Base-by-base conservation (phyloP, 805 yeast genomes). In the Maudiozyma bulderi region DNA sequence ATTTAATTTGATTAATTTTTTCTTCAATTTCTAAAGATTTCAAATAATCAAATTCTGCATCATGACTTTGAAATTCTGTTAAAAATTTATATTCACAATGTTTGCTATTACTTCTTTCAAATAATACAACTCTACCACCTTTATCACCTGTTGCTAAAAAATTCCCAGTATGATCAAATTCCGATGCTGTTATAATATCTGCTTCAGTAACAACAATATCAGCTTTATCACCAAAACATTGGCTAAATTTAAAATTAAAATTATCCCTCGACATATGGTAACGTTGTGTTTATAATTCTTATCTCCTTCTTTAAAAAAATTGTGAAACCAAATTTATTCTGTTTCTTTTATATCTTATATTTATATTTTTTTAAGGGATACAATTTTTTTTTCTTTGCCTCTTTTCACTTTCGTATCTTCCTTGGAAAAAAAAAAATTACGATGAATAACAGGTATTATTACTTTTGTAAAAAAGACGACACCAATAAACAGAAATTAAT, bases 181-280 rank as follows among this genome's bases (percentile, higher is more conserved):
- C 98, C 40, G 93, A 97, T 2, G 99, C 87, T 15, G 96, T 86
- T 53, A 93, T 93, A 63, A 93, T 90, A 67, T 93, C 99, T 4
- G 97, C 96, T 64, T 90, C 98, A 3, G 96, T 89, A 61, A 90
- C 87, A 56, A 91, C 98, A 50, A 90, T 84, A 66, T 93, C 99
- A 44, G 96, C 96, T 68, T 95, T 93, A 68, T 93, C 99, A 55
- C 99, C 99, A 75, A 93, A 93, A 68, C 99, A 93, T 68, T 90
- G 98, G 58, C 95, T 85, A 67, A 90, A 90, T 68, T 87, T 88
- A 54, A 72, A 70, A 56, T 69, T 69, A 54, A 64, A 69, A 49
- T 66, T 61, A 52, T 62, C 66, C 45, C 64, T 61, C 26, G 67
- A 54, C 70, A 66, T 57, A 43, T 26, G 14, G 8, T 8, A 9